phyloP scores from a whole-genome alignment of 2,329 filamentous ascomycete genomes.

The Apiospora phragmitis region DNA sequence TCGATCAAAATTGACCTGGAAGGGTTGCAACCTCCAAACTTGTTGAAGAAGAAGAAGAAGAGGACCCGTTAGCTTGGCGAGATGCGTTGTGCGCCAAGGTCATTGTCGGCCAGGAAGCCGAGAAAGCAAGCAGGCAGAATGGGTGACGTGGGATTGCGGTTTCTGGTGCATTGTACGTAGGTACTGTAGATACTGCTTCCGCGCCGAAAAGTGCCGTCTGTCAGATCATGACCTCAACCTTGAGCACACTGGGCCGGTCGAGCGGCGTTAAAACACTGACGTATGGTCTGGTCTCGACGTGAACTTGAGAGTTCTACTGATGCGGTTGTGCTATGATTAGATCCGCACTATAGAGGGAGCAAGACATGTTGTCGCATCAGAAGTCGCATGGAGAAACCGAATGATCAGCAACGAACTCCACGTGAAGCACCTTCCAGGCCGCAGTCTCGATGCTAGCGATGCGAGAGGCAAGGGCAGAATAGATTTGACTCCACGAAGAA shows the following conservation, averaged over 20 bases:
- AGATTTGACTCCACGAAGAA: neutral
- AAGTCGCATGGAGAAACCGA: neutral
- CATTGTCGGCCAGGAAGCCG: slow-evolving; percentile 5
- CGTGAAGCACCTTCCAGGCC: neutral
- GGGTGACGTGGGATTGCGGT: neutral
- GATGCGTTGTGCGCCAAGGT: neutral
- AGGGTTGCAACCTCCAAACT: neutral
- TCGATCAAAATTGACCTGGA: neutral
- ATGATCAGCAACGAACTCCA: neutral
- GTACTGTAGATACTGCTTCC: neutral
- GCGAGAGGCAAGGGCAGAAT: neutral
- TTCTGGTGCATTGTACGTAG: neutral
- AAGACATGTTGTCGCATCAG: neutral
- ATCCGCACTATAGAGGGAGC: neutral
- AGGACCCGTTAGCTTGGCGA: slow-evolving; percentile 1
- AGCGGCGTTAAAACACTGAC: neutral
- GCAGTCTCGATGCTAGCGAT: neutral
- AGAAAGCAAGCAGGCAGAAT: slow-evolving; percentile 7
- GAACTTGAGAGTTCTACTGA: neutral
- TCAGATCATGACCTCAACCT: neutral
- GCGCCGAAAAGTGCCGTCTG: neutral
- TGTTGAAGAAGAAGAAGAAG: slow-evolving; percentile 1
- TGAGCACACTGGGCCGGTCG: neutral
- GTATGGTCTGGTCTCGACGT: neutral
- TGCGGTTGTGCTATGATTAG: neutral